Conservation (phyloP, 1,139 yeast species). For the Saccharomyces hybrid region DNA sequence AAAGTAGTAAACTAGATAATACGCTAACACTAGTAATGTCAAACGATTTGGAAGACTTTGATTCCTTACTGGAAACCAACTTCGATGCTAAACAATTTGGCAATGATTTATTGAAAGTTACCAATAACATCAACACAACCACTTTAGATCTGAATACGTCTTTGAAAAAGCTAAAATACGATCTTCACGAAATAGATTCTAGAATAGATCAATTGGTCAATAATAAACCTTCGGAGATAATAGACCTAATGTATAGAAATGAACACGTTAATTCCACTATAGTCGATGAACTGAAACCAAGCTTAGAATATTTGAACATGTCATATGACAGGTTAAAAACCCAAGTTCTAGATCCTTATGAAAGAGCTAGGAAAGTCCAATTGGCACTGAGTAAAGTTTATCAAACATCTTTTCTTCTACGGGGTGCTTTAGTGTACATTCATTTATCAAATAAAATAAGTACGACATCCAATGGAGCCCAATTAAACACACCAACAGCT, state of each 20-base stretch:
- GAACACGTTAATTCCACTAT: conserved; percentile 39
- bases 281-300: conserved; percentile 39
- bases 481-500: conserved; percentile 9
- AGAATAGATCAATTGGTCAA: conserved; percentile 46
- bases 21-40: conserved; percentile 1
- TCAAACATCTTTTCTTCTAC: conserved; percentile 54
- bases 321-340: conserved; percentile 59
- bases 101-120: conserved; percentile 57
- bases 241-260: conserved; percentile 47
- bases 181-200: conserved; percentile 60
- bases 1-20: not conserved
- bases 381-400: conserved; percentile 62
- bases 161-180: conserved; percentile 64
- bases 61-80: conserved; percentile 49
- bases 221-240: conserved; percentile 47
- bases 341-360: conserved; percentile 65
- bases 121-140: conserved; percentile 48
- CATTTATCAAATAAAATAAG: conserved; percentile 58
- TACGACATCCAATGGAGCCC: conserved; percentile 18
- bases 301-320: conserved; percentile 48
- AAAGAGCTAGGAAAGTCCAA: conserved; percentile 49
- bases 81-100: conserved; percentile 57
- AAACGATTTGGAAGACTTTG: conserved; percentile 46
- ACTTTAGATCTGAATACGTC: conserved; percentile 68
- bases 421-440: conserved; percentile 64